Base-by-base conservation (phyloP, 805 yeast species). In the Priceomyces carsonii region DNA sequence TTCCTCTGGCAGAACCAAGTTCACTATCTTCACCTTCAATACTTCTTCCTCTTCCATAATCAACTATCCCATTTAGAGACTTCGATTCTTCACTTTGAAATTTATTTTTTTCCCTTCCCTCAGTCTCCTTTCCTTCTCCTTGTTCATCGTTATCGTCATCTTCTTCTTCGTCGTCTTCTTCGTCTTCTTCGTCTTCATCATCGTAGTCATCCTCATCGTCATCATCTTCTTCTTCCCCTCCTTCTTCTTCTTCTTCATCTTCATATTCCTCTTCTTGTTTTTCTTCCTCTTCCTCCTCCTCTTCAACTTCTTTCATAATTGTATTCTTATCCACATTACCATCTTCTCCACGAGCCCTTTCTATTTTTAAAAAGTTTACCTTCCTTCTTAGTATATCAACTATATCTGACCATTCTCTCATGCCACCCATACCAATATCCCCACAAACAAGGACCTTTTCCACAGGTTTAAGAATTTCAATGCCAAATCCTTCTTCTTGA, bases 351-450 rank as follows among this genome's bases (percentile, higher is more conserved):
- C 32, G 18, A 19, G 22, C 29, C 17, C 20, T 43, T 33, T 58
- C 65, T 3, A 51, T 54, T 32, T 57, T 55, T 24, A 66, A 43
- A 3, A 45, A 37, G 28, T 42, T 49, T 29, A 67, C 60, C 34
- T 59, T 55, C 27, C 66, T 55, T 34, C 71, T 53, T 33, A 69
- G 47, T 12, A 63, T 66, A 39, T 69, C 73, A 16, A 69, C 75
- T 17, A 68, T 51, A 21, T 69, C 75, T 40, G 47, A 54, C 75
- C 75, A 69, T 50, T 69, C 75, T 33, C 73, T 50, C 75, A 69
- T 69, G 6, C 75, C 75, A 4, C 75, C 75, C 73, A 69, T 68
- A 1, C 75, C 75, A 30, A 69, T 69, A 43, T 69, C 75, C 5
- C 75, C 75, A 51, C 75, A 69, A 6, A 69, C 66, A 41, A 69